Conservation (phyloP, 1,139 yeast species). For the Meyerozyma elateridarum region DNA sequence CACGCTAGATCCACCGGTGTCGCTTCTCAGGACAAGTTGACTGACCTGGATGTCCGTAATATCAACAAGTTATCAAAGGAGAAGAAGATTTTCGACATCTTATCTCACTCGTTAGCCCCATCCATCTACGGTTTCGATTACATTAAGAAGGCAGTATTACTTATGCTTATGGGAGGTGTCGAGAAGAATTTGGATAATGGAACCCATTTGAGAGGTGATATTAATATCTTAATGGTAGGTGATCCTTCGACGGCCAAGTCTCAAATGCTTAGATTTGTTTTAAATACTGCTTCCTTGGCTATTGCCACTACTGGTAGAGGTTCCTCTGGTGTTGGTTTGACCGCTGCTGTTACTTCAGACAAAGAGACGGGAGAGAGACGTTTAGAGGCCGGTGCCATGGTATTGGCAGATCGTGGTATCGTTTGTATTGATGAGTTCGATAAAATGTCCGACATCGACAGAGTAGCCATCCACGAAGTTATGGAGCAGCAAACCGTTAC, state of each 20-base stretch:
- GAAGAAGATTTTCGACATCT: constrained; percentile 66
- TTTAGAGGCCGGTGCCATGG: constrained; percentile 99
- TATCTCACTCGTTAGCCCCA: constrained; percentile 89
- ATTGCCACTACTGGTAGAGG: constrained; percentile 99
- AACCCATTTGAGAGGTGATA: constrained; percentile 97
- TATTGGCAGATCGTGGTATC: constrained; percentile 92
- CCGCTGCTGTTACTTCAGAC: constrained; percentile 97
- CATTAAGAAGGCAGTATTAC: constrained; percentile 84
- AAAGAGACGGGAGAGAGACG: constrained; percentile 96
- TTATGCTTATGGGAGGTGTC: constrained; percentile 90
- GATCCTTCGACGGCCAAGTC: constrained; percentile 99
- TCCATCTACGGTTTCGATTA: constrained; percentile 91
- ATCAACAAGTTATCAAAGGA: constrained; percentile 71
- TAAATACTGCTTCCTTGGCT: constrained; percentile 91
- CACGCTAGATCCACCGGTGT: constrained; percentile 89
- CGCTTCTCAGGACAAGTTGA: constrained; percentile 67
- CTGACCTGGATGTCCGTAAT: constrained; percentile 81
- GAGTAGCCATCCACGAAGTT: constrained; percentile 98
- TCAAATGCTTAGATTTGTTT: constrained; percentile 87
- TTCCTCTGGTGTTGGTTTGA: constrained; percentile 98
- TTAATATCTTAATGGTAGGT: constrained; percentile 93
- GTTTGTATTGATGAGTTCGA: constrained; percentile 99
- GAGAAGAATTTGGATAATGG: constrained; percentile 95
- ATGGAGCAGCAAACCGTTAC: constrained; percentile 99
- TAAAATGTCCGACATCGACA: constrained; percentile 93